Base-by-base conservation (phyloP, 1,284 basidiomycete species). In the Puccinia horiana region DNA sequence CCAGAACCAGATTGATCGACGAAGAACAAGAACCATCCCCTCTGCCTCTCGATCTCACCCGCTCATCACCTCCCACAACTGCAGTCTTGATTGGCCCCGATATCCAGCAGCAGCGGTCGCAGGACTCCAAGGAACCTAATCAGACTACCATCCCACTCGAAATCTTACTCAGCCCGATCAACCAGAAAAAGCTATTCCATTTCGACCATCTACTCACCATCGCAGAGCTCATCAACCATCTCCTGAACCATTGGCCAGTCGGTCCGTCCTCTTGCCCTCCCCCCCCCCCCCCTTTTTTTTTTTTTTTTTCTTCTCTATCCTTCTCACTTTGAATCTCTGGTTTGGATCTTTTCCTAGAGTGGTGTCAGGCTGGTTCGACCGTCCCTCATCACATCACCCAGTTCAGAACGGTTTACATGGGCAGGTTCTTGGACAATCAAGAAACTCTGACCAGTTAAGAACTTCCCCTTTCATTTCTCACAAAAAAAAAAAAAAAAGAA, bases 351-450 rank as follows among this genome's bases (percentile, higher is more conserved):
- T n/a, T 44, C 37, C 16, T 26, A 42, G 65, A 42, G 5, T 47
- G 37, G 40, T 42, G 29, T 32, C 40, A 69, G 40, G 29, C 40
- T 42, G 65, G 65, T 26, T 47, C 42, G 5, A 42, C 42, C 18
- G 9, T 69, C 40, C 65, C 40, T 69, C 65, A 69, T 69, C 65
- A 69, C n/a, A 18, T 32, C 18, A 42, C 42, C 32, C 65, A 69
- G 26, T 47, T 69, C n/a, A 42, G 65, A n/a, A 69, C 42, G 65
- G 65, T 69, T 20, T 69, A 69, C 65, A 69, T 69, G 65, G 65
- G 65, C 20, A 69, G 65, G 42, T 69, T 69, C 65, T 44, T 69
- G 65, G 65, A 69, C 40, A 37, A 69, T 3, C 40, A 69, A 42
- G 65, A 69, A 42, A 69, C 65, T 20, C 32, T 69, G 29, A 69